Evolutionary conservation across 768 basidiomycete species (phyloP).

Genomic region (Suillus subalutaceus): DNA sequence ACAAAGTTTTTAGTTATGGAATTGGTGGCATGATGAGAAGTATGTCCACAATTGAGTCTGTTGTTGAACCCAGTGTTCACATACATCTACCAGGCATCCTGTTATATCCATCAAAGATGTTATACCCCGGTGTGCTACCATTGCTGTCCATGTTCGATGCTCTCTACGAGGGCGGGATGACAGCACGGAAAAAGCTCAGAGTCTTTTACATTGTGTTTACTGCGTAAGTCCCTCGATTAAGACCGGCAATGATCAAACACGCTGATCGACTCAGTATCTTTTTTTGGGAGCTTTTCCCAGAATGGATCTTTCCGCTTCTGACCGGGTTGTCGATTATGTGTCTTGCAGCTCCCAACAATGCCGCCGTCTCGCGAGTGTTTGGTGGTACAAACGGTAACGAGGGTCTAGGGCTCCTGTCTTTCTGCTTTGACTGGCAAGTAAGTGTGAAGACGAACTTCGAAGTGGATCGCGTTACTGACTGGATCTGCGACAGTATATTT

Average conservation of each 20-base stretch:
- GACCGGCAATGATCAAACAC: background rate
- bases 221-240: conserved; percentile 25
- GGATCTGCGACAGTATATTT: no score
- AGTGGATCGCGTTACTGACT: conserved; percentile 4
- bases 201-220: conserved; percentile 52
- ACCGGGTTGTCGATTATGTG: conserved; percentile 69
- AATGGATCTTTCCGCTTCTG: conserved; percentile 55
- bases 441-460: conserved; percentile 22
- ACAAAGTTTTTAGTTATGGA: conserved; percentile 22
- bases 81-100: conserved; percentile 37
- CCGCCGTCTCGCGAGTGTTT: conserved; percentile 63
- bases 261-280: conserved; percentile 32
- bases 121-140: conserved; percentile 51
- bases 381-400: conserved; percentile 71
- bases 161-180: conserved; percentile 41
- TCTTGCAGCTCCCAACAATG: conserved; percentile 51
- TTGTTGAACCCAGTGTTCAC: background rate
- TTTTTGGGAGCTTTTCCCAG: conserved; percentile 28
- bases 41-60: conserved; percentile 20
- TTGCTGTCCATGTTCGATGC: conserved; percentile 52
- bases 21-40: conserved; percentile 50
- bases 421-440: conserved; percentile 60
- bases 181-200: conserved; percentile 42
- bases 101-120: conserved; percentile 56
- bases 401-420: conserved; percentile 59